Evolutionary conservation across 2,329 filamentous ascomycete genomes (phyloP).

Genomic region (Botryotinia globosa): DNA sequence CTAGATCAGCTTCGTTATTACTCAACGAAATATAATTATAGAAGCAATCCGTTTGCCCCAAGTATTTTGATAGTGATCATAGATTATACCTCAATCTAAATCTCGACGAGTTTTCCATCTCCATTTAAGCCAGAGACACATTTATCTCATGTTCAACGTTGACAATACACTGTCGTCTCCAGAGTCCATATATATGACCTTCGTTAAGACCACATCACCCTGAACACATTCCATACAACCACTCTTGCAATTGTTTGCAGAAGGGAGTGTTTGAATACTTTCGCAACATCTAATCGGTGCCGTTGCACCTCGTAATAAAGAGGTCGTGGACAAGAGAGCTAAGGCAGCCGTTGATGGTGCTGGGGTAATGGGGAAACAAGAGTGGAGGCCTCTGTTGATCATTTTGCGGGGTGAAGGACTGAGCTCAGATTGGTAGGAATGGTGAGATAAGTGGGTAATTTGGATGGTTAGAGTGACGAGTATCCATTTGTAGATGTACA

Average conservation of each 20-base stretch:
- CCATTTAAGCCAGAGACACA: background rate
- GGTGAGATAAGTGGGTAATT: background rate
- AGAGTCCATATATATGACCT: too few relatives aligned
- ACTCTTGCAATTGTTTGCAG: background rate
- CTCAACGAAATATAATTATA: background rate
- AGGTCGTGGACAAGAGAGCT: background rate
- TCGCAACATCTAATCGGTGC: background rate
- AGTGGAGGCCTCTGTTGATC: background rate
- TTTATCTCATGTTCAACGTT: background rate
- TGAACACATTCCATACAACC: background rate
- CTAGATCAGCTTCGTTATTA: background rate
- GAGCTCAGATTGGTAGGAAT: background rate
- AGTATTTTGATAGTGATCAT: background rate
- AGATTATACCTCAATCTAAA: background rate
- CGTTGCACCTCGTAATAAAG: slow-evolving; percentile 3
- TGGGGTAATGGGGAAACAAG: background rate
- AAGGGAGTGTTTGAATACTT: background rate
- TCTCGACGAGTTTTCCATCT: background rate
- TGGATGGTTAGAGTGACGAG: background rate
- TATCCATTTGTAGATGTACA: background rate
- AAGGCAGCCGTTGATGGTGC: background rate
- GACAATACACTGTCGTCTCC: background rate
- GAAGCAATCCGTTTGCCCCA: background rate
- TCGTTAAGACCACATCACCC: background rate
- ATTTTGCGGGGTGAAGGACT: background rate